Percentiles rank a stretch among this genome's conserved stretches.
Evolutionary conservation across 83 land plant genomes (phyloP).

Genomic region (Picea mariana): DNA sequence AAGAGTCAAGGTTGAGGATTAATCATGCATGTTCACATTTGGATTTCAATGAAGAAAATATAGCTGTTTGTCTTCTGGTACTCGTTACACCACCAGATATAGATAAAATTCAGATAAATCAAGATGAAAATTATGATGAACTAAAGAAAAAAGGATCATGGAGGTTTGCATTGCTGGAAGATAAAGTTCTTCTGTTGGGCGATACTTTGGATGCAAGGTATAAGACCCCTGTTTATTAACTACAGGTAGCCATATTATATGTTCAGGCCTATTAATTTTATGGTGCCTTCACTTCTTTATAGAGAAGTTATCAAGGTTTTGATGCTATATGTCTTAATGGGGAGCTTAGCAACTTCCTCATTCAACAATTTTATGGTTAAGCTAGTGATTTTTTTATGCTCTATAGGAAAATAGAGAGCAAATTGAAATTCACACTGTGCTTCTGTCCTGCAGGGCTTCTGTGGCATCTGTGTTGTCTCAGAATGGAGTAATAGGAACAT

Average conservation of each 20-base stretch:
- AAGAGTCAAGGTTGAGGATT: background rate
- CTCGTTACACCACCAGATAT: background rate
- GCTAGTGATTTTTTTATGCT: background rate
- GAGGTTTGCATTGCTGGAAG: slow-evolving; percentile 12
- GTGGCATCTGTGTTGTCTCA: slow-evolving; percentile 39
- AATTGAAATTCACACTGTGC: background rate
- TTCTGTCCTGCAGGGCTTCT: slow-evolving; percentile 37
- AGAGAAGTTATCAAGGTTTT: background rate
- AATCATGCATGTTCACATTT: background rate
- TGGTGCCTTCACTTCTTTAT: background rate
- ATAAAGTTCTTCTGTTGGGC: slow-evolving; percentile 1
- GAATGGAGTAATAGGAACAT: slow-evolving; percentile 53
- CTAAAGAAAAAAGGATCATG: slow-evolving; percentile 3
- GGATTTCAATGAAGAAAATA: slow-evolving; percentile 1
- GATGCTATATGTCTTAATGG: background rate
- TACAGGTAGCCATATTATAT: background rate
- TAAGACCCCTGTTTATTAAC: background rate
- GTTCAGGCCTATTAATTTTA: background rate
- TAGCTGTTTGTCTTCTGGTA: slow-evolving; percentile 8
- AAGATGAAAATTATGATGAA: slow-evolving; percentile 5
- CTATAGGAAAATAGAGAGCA: background rate
- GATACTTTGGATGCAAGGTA: slow-evolving; percentile 5
- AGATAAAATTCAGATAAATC: slow-evolving; percentile 6
- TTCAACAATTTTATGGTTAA: background rate
- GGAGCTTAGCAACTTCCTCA: background rate